Evolutionary conservation across 1,284 basidiomycete genomes (phyloP), one percentile per base, ranked within the genome.

Genomic region (Heterobasidion irregulare): DNA sequence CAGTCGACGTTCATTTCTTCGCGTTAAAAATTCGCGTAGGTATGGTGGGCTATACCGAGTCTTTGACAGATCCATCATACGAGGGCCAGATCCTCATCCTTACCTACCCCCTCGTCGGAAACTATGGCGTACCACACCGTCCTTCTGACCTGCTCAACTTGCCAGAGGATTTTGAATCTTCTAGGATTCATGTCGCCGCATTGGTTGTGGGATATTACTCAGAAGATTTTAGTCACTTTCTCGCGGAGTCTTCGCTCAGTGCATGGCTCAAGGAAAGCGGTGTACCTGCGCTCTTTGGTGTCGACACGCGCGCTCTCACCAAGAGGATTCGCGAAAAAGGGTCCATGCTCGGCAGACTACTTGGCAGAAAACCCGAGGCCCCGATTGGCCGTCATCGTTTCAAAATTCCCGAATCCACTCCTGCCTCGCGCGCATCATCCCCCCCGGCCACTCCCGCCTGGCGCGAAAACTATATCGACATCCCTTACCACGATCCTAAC

Each of bases 41-140:
- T 57, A 97, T 99, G 96, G 94, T 99, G 59, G 97, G 97, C 49
- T 99, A 99, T 72, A 95, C 94, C 58, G 97, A 99, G 69, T 98
- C 97, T 15, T 77, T 99, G 61, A 99, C 97, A 52, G 97, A 99
- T 72, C 97, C 97, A 15, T 99, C 97, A 2, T 99, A 99, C 74
- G 89, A 96, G 70, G 94, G 94, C 52, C 97, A 99, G 73, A 99
- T 99, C 67, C 86, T 99, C 58, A 87, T 99, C 58, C 80, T 99
- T 63, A 99, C 97, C 6, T 99, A 98, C 75, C 97, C 97, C 5
- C 79, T 99, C 63, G 80, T 98, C 63, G 97, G 97, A 55, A 98
- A 98, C 72, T 99, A 99, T 68, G 97, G 97, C 70, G 95, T 99
- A n/a, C 97, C 97, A 54, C 79, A 80, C 60, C 85, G 94, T 46